These are phyloP conservation scores for Scheffersomyces insectosa DNA, from an alignment of 1,139 yeast genomes.

Conservation along the genomic window DNA sequence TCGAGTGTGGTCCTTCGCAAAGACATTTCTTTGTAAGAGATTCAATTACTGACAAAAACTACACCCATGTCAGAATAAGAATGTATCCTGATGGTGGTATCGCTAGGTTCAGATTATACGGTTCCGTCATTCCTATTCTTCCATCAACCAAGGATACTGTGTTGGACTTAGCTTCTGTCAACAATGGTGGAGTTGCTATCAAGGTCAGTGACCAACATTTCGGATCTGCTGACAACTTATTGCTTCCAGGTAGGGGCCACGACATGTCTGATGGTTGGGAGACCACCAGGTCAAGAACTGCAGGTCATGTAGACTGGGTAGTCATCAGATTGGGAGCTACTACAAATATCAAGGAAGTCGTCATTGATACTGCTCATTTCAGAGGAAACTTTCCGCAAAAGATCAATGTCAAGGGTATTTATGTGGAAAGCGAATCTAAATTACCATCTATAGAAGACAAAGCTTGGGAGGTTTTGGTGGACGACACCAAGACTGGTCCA, in stretches of 20 bases:
- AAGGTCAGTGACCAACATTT: conserved; percentile 88
- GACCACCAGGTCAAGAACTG: conserved; percentile 81
- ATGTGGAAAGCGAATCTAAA: conserved; percentile 34
- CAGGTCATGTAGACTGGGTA: conserved; percentile 91
- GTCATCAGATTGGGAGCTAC: conserved; percentile 73
- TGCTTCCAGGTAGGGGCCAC: conserved; percentile 89
- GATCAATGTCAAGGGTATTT: conserved; percentile 60
- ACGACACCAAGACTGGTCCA: conserved; percentile 70
- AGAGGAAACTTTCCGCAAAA: conserved; percentile 92
- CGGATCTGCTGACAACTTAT: conserved; percentile 83
- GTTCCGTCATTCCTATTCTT: conserved; percentile 69
- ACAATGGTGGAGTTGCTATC: conserved; percentile 87
- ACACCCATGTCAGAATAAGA: conserved; percentile 77
- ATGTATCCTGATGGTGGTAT: conserved; percentile 98
- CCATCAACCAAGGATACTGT: conserved; percentile 46
- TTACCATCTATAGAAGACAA: conserved; percentile 37
- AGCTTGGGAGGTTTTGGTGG: conserved; percentile 68
- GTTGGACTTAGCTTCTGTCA: conserved; percentile 78
- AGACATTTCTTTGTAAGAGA: conserved; percentile 76
- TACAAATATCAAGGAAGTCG: conserved; percentile 55
- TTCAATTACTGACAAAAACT: conserved; percentile 55
- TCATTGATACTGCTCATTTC: conserved; percentile 89
- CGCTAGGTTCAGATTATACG: conserved; percentile 89
- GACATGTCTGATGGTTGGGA: conserved; percentile 99
- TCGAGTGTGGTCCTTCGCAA: conserved; percentile 87